Base-by-base conservation (phyloP, 371 early-diverging fungal genomes). In the Mucor plumbeus region DNA sequence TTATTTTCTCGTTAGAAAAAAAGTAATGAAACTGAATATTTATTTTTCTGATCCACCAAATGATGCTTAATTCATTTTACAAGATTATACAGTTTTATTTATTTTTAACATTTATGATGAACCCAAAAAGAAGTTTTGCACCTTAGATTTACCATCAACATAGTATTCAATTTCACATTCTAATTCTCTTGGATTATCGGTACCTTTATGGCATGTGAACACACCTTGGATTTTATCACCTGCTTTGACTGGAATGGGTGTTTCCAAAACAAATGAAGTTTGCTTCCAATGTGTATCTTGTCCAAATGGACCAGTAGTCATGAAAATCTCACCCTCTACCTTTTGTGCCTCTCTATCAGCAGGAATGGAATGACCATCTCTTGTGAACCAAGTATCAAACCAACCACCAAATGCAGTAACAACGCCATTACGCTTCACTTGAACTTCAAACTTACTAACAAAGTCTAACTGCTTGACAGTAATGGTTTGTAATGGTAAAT, bases 341-440 rank as follows among this genome's bases (percentile, higher is more conserved):
- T 75, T 35, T 69, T 84, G 68, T 61, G 77, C 71, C 36, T 70
- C 62, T 65, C 68, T 73, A 5, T 80, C 73, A 44, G 76, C 36
- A 6, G 83, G 83, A 13, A 86, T 82, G 14, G 74, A 71, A 60
- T 79, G 77, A 21, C 86, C 86, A 53, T 92, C 91, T 56, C 91
- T 82, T 15, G 90, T 88, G 73, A 95, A 94, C 83, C 85, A 85
- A 41, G 91, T 93, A 77, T 94, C 95, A 75, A 95, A 95, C 87
- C 92, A 95, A 50, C 88, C 88, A 48, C 92, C 85, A 72, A 95
- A 88, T 0, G 91, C 94, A 70, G 90, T 87, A 15, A 94, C 71
- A 43, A 78, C 81, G 63, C 91, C 92, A 68, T 88, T 85, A 14
- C 88, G 74, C 14, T 64, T 67, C 36, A 87, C 79, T 44, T 69